Base-by-base conservation (phyloP, 441 rosid species). In the Brassica balearica region DNA sequence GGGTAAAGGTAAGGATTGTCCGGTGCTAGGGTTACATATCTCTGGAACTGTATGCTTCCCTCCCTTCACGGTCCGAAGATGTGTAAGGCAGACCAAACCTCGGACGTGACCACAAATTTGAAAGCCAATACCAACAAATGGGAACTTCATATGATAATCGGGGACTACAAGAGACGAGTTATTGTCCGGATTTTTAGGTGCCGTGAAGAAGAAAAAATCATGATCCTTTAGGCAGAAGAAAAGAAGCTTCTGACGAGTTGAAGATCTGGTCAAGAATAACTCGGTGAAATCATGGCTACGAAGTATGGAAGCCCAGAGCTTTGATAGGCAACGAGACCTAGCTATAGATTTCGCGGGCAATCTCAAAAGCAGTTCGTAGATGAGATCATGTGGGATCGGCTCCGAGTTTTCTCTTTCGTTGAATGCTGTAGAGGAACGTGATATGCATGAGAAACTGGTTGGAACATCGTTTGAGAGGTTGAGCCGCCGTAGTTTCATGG, bases 11-110 rank as follows among this genome's bases (percentile, higher is more conserved):
- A 51, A 3, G 56, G 17, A 51, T n/a, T 51, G 19, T 14, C 56
- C 56, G 17, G 56, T 51, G 56, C 56, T 51, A 51, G 56, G 56
- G 56, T 51, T 51, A 51, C 17, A 51, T 51, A 51, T 51, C 56
- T 11, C 14, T 3, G 53, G 53, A 11, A 46, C 53, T 11, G 14
- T 46, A 36, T 36, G 43, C 10, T 36, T 46, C n/a, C 53, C 4
- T 46, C 5, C 53, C 14, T 46, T 46, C 14, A 36, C 43, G 43
- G 43, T 46, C 53, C 14, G 14, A 11, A 11, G 14, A 46, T 46
- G 53, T 3, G 56, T 51, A 51, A 51, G 19, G 6, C 58, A 53
- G 58, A 53, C 58, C 20, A 53, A 53, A 14, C 58, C 58, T 2
- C 19, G 58, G 58, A 53, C 8, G 19, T 14, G 58, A 53, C 58